A percentile compares a stretch with the other conserved stretches of the same genome.
phyloP scores from a whole-genome alignment of 306 rosid species.

The Citrullus mucosospermus region DNA sequence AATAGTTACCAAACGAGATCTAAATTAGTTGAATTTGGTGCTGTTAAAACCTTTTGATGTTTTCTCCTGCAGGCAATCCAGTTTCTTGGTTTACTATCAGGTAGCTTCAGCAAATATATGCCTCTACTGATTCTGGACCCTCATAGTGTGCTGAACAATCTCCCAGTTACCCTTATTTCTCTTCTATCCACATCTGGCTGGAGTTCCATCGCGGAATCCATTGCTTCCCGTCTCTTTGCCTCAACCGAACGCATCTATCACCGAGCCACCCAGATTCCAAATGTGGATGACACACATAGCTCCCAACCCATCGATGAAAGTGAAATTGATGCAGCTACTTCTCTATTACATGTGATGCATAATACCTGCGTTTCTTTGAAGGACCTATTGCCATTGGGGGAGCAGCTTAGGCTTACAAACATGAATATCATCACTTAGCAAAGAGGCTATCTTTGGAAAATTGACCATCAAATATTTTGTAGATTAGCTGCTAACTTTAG shows the following conservation, averaged over 20 bases:
- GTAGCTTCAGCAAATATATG: conserved; percentile 79
- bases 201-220: conserved; percentile 38
- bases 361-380: conserved; percentile 43
- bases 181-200: conserved; percentile 48
- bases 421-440: conserved; percentile 21
- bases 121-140: conserved; percentile 61
- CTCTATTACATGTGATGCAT: conserved; percentile 41
- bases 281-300: conserved; percentile 17
- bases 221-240: conserved; percentile 41
- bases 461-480: not conserved
- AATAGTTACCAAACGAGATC: too few relatives aligned
- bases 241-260: conserved; percentile 56
- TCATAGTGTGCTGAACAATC: conserved; percentile 44
- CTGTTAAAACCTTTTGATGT: not conserved
- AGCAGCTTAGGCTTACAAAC: conserved; percentile 63
- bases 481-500: not conserved
- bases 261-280: conserved; percentile 20
- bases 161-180: conserved; percentile 66
- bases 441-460: not conserved
- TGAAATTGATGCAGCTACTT: conserved; percentile 39
- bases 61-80: conserved; percentile 42
- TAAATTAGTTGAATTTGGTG: not conserved
- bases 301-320: conserved; percentile 59
- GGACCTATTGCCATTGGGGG: conserved; percentile 64
- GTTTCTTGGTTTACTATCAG: conserved; percentile 66